Percentiles rank a stretch among this genome's conserved stretches.
phyloP scores from a whole-genome alignment of 257 asterid species.

The Solanum ossicruentum region DNA sequence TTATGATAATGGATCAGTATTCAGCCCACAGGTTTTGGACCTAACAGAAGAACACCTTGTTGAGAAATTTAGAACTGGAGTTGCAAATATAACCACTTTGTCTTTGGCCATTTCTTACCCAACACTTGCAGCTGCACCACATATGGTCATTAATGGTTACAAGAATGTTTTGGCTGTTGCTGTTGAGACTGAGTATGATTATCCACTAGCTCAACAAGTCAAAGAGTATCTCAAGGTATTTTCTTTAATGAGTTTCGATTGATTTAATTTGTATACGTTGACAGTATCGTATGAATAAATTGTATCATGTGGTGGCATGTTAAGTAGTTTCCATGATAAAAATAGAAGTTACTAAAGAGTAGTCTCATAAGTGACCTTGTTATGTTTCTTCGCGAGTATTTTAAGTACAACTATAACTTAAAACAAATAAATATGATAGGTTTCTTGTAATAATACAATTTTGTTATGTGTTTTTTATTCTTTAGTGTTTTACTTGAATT shows the following conservation, averaged over 20 bases:
- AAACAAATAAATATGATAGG: too few relatives aligned
- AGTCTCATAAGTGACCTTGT: not conserved
- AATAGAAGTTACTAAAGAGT: too few relatives aligned
- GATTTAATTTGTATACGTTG: too few relatives aligned
- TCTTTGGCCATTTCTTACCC: constrained; percentile 71
- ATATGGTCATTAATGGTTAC: constrained; percentile 71
- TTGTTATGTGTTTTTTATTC: too few relatives aligned
- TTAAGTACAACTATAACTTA: too few relatives aligned
- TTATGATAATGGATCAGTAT: constrained; percentile 81
- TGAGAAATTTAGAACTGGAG: constrained; percentile 57
- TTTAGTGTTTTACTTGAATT: too few relatives aligned
- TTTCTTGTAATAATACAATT: too few relatives aligned
- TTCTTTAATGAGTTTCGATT: too few relatives aligned
- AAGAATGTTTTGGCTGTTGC: constrained; percentile 67
- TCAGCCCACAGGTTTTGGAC: constrained; percentile 72
- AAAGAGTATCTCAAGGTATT: constrained; percentile 63
- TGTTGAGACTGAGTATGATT: constrained; percentile 57
- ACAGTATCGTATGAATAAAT: too few relatives aligned
- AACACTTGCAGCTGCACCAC: constrained; percentile 88
- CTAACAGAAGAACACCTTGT: constrained; percentile 80
- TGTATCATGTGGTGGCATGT: too few relatives aligned
- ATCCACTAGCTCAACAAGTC: constrained; percentile 71
- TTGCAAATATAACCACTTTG: constrained; percentile 55
- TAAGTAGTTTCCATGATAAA: too few relatives aligned
- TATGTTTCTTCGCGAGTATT: not conserved